Evolutionary conservation across 2,329 filamentous ascomycete species (phyloP), one percentile per base, ranked within the genome.

Genomic region (Paramyrothecium roridum): DNA sequence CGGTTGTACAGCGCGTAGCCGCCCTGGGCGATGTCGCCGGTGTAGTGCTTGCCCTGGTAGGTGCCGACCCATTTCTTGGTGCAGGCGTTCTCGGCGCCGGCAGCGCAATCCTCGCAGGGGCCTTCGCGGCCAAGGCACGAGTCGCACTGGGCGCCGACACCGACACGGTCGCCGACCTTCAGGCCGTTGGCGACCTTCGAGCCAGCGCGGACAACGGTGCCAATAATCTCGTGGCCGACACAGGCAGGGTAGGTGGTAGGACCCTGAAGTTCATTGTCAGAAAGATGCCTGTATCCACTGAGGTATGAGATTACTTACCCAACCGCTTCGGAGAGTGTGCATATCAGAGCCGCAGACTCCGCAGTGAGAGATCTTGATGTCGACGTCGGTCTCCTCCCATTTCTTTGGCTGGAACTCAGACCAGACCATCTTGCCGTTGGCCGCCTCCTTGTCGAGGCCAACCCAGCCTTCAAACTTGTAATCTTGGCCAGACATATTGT

Each of bases 1-100:
- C 64, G 63, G 21, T 66, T 58, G 30, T 63, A 65, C 0, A 56
- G 13, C 2, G 82, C 80, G 64, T 85, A 86, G 11, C 84, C 85
- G 48, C 85, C 81, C 71, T 85, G 76, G 6, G 84, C 78, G 53
- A 90, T 77, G 37, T 88, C 85, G 54, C 87, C 88, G 34, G 80
- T 77, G n/a, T 79, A 77, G 69, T 80, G 82, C 21, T 74, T 77
- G 43, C 75, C 73, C 58, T 82, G 81, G 62, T 87, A 89, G 0
- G 86, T 89, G 53, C 81, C 76, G 20, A 82, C 70, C 67, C 37
- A 43, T 16, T 80, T 79, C 56, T 85, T 70, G n/a, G 74, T 71
- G 75, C 86, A 89, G 73, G 89, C 88, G 48, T 85, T 88, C 72
- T 89, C 85, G 61, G 87, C 86, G 60, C 85, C 81, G 61, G 81